Evolutionary conservation across 108 stramenopile species (phyloP), one percentile per base, ranked within the genome.

Genomic region (Nannochloropsis granulata): DNA sequence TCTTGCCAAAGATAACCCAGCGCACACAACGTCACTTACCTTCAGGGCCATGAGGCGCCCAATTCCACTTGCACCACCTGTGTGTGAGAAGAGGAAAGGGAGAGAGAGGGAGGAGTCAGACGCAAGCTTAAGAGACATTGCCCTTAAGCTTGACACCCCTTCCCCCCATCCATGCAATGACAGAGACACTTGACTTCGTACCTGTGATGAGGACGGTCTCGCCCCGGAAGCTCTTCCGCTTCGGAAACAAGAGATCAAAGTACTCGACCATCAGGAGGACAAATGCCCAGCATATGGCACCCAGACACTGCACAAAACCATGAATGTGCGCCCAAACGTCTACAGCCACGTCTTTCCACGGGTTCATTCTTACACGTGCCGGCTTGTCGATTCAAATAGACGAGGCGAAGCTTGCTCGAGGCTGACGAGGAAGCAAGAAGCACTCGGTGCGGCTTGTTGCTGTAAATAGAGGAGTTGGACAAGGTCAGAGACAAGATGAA

Each of bases 161-260:
- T 5, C 34, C 34, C 34, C 34, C 34, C 34, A 34, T 34, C 34
- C 34, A 34, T 1, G 34, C 34, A 34, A 34, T 34, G 34, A 5
- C 34, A 34, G 34, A 34, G 34, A 34, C 34, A 34, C 5, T 34
- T 5, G 34, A 34, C 34, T 34, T 83, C 16, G 82, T 86, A 12
- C 89, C 89, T 16, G 89, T 89, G 85, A 89, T 89, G 16, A 89
- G 56, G 43, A 78, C 83, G 25, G 84, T 83, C 24, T 89, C 81
- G 13, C 89, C 89, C 43, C 23, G 43, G 43, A 86, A 71, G 13
- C 19, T 34, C 86, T 83, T 86, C 56, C 56, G 56, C n/a, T 71
- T 71, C 7, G 56, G 56, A n/a, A 71, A 71, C n/a, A 71, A n/a
- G n/a, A 71, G 56, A n/a, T 71, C 56, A 71, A 71, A 71, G n/a